Base-by-base conservation (phyloP, 2,329 filamentous ascomycete genomes). In the Lanzia echinophila region DNA sequence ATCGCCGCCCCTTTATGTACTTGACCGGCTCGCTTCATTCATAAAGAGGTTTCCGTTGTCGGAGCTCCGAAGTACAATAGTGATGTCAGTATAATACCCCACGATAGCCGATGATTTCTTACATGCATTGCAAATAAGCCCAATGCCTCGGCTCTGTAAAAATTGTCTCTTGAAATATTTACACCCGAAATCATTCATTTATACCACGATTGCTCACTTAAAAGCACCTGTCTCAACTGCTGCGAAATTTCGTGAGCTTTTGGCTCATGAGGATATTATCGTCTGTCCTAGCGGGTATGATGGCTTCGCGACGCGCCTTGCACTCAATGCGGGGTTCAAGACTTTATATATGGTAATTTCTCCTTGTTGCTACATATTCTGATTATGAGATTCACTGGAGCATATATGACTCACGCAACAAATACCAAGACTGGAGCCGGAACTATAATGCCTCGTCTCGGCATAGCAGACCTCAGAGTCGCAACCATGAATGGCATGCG, bases 201-300 rank as follows among this genome's bases (percentile, higher is more conserved):
- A 28, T 28, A 28, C 8, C 24, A 8, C 24, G 8, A 28, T 28
- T 4, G 24, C 24, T 28, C 24, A 28, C 24, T 28, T 28, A 28
- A 28, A 28, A 28, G 24, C 24, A 28, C 24, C 24, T 17, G 6
- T 10, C 20, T 19, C 32, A n/a, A 20, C 33, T 6, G 22, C 22
- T 24, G 17, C 58, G 6, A 57, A 56, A 43, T 47, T 59, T 15
- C 47, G 53, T 12, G 48, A 47, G 33, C 33, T 57, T 31, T 36
- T 60, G 31, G 50, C 34, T 31, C 47, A 55, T n/a, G 28, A 54
- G 12, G 19, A 41, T 34, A 50, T 77, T 43, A 62, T 87, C 38
- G 74, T 84, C 2, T 82, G 78, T 49, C 83, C 83, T 0, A 83
- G 84, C 32, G 83, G 87, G 2, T 86, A 86, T 63, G 84, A 88